phyloP scores from a whole-genome alignment of 805 yeast species.

The Maudiozyma turicensis region DNA sequence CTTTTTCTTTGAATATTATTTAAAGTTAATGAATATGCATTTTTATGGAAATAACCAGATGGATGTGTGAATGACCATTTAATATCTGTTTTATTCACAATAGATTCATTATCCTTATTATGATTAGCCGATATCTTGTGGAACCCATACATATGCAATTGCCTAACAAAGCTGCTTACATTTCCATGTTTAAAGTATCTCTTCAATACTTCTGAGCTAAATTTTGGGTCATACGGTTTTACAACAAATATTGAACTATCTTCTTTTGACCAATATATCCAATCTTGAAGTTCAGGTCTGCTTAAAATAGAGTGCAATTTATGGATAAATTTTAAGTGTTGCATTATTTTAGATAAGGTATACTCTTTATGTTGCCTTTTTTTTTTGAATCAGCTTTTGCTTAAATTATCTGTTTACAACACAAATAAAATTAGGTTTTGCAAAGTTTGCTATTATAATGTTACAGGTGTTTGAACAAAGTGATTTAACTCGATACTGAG shows the following conservation, averaged over 20 bases:
- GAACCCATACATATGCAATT: conserved; percentile 92
- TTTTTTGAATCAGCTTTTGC: no score
- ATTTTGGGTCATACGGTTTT: conserved; percentile 22
- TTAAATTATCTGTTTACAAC: no score
- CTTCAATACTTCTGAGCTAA: conserved; percentile 34
- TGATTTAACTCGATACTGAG: no score
- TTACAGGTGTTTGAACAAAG: no score
- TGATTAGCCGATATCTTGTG: conserved; percentile 47
- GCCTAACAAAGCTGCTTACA: conserved; percentile 87
- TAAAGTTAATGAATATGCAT: conserved; percentile 14
- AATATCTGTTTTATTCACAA: conserved; percentile 7
- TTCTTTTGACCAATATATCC: conserved; percentile 22
- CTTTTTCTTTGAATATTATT: conserved; percentile 25
- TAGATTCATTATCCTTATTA: conserved; percentile 1
- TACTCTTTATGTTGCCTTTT: no score
- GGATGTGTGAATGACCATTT: conserved; percentile 28
- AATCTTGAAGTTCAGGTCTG: conserved; percentile 14
- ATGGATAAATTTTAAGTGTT: conserved; percentile 22
- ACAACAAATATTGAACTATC: conserved; percentile 16
- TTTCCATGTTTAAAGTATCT: conserved; percentile 88
- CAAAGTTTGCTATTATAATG: no score
- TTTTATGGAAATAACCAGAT: conserved; percentile 18
- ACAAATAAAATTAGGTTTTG: no score
- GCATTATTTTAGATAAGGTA: conserved; percentile 1
- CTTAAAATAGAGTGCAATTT: conserved; percentile 22